These are phyloP conservation scores for Neopestalotiopsis rosae DNA, from an alignment of 2,329 filamentous ascomycete genomes.

Conservation along the genomic window DNA sequence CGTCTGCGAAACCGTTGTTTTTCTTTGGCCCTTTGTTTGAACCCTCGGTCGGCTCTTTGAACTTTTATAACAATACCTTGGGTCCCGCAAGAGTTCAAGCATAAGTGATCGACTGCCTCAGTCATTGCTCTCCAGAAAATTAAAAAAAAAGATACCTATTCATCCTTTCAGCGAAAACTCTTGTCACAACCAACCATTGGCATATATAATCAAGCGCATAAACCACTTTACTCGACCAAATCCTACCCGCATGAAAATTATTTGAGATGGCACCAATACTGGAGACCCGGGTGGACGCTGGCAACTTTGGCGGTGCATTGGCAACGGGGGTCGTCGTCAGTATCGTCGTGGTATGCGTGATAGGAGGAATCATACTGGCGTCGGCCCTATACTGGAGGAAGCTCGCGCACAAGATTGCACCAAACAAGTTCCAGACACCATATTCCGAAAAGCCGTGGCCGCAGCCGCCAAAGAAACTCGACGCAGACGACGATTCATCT, in stretches of 20 bases:
- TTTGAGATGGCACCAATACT: constrained; percentile 9
- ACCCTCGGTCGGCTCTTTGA: neutral
- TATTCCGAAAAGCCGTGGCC: constrained; percentile 15
- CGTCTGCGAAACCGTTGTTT: neutral
- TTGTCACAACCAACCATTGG: constrained; percentile 2
- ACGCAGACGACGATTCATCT: neutral
- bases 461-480: constrained; percentile 5
- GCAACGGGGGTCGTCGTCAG: constrained; percentile 9
- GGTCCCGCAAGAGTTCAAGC: neutral
- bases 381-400: constrained; percentile 16
- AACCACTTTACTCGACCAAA: constrained; percentile 1
- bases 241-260: neutral
- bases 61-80: neutral
- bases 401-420: constrained; percentile 1
- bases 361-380: constrained; percentile 1
- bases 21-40: neutral
- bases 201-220: neutral
- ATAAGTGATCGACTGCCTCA: neutral
- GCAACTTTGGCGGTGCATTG: constrained; percentile 8
- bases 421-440: constrained; percentile 2
- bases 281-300: neutral
- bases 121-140: neutral
- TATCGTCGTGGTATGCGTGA: constrained; percentile 6
- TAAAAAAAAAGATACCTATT: too few species aligned
- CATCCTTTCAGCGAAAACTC: neutral